phyloP scores from a whole-genome alignment of 768 basidiomycete genomes.

The Tulasnella sp. region DNA sequence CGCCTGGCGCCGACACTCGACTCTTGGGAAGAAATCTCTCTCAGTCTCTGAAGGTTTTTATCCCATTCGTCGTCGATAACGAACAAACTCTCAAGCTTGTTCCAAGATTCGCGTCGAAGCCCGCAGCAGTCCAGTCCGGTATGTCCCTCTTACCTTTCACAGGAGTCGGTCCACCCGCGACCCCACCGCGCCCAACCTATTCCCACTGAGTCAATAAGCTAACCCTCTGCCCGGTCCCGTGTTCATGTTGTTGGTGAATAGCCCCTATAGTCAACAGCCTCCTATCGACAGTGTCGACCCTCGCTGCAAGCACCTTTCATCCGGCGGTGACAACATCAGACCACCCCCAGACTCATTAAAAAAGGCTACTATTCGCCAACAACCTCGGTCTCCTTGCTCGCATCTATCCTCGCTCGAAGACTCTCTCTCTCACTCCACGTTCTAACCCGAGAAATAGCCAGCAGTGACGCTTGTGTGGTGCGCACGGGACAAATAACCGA shows the following conservation, averaged over 20 bases:
- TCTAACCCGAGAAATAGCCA: conserved; percentile 1
- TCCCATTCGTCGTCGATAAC: conserved; percentile 11
- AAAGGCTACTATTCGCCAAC: conserved; percentile 9
- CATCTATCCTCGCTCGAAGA: conserved; percentile 1
- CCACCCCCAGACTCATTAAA: neutral
- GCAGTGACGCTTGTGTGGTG: conserved; percentile 10
- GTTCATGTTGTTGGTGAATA: neutral
- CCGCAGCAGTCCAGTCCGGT: conserved; percentile 12
- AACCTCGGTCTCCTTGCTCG: conserved; percentile 12
- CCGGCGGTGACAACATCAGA: neutral
- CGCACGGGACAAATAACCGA: conserved; percentile 1
- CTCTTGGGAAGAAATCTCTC: conserved; percentile 9
- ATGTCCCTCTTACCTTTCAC: conserved; percentile 7
- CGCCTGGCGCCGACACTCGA: neutral
- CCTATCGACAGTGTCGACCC: conserved; percentile 9
- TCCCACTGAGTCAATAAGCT: conserved; percentile 1
- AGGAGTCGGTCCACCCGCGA: conserved; percentile 9
- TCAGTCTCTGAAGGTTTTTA: neutral
- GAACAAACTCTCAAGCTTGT: conserved; percentile 6
- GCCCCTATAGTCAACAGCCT: conserved; percentile 14
- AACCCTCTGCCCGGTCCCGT: conserved; percentile 14
- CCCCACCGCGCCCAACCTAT: neutral
- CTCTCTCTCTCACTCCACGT: conserved; percentile 3
- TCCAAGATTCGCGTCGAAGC: neutral
- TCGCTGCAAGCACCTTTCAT: neutral